Evolutionary conservation across 2,329 filamentous ascomycete genomes (phyloP).

Genomic region (Beauveria sp.): DNA sequence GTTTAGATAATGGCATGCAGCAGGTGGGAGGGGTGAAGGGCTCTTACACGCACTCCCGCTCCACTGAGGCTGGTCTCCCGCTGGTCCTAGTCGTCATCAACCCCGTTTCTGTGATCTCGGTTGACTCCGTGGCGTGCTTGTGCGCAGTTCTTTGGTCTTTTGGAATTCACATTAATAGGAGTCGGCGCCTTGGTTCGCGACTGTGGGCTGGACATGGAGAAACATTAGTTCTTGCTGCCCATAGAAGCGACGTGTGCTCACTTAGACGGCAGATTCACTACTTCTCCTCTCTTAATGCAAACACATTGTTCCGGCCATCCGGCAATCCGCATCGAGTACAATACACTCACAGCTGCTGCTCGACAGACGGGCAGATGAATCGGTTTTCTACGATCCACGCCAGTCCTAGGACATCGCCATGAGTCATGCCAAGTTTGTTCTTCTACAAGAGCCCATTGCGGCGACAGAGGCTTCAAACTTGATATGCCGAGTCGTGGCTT

Average conservation of each 20-base stretch:
- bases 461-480: conserved; percentile 2
- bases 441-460: conserved; percentile 8
- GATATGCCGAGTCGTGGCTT: conserved; percentile 8
- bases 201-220: not conserved
- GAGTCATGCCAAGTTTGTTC: conserved; percentile 7
- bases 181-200: not conserved
- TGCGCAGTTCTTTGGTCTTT: not conserved
- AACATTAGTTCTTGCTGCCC: not conserved
- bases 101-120: conserved; percentile 8
- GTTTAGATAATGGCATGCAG: not conserved
- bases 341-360: not conserved
- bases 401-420: not conserved
- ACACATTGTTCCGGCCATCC: too few species aligned
- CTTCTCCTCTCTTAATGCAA: too few species aligned
- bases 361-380: not conserved
- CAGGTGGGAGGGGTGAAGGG: conserved; percentile 1
- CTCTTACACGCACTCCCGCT: conserved; percentile 4
- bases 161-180: conserved; percentile 1
- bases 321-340: not conserved
- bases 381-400: not conserved
- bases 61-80: conserved; percentile 10
- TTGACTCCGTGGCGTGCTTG: conserved; percentile 6
- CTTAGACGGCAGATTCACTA: not conserved
- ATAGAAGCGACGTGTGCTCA: not conserved
- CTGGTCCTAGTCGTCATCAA: not conserved